Evolutionary conservation across 768 basidiomycete species (phyloP).

Genomic region (Nidularia pulvinata): DNA sequence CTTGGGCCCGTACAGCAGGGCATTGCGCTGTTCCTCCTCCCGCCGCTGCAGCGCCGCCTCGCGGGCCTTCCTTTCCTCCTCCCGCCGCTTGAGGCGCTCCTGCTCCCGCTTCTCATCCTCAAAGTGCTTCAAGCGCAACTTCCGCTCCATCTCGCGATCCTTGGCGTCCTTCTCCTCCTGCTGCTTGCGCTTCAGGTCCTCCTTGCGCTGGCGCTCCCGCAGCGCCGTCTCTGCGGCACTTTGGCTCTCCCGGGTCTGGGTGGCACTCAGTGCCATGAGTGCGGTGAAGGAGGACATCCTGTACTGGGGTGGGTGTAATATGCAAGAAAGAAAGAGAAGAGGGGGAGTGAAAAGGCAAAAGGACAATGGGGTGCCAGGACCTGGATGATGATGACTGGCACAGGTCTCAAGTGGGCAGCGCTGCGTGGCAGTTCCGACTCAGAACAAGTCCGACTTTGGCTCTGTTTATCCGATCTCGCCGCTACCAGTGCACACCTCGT

Average conservation of each 20-base stretch:
- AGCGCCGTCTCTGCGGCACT: constrained; percentile 53
- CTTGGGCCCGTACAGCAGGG: constrained; percentile 67
- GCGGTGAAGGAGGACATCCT: constrained; percentile 56
- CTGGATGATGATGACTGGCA: too few species aligned
- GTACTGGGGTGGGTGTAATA: constrained; percentile 2
- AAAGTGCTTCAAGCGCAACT: constrained; percentile 58
- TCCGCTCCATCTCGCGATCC: constrained; percentile 56
- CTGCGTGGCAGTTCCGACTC: constrained; percentile 1
- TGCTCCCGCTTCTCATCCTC: constrained; percentile 64
- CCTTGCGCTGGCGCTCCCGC: constrained; percentile 58
- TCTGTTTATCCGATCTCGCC: neutral
- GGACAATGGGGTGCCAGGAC: constrained; percentile 1
- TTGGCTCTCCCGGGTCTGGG: constrained; percentile 62
- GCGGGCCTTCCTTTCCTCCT: constrained; percentile 41
- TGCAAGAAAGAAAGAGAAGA: constrained; percentile 1
- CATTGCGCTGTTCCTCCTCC: constrained; percentile 64
- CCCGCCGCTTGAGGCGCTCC: constrained; percentile 47
- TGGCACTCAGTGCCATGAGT: constrained; percentile 68
- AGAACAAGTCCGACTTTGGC: neutral
- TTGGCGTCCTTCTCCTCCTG: constrained; percentile 63
- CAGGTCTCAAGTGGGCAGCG: neutral
- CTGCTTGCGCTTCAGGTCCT: constrained; percentile 55
- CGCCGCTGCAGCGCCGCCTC: constrained; percentile 50
- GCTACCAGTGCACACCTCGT: too few species aligned
- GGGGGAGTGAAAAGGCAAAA: constrained; percentile 2